These are phyloP conservation scores for Inga laurina DNA, from an alignment of 306 rosid species.

Conservation along the genomic window DNA sequence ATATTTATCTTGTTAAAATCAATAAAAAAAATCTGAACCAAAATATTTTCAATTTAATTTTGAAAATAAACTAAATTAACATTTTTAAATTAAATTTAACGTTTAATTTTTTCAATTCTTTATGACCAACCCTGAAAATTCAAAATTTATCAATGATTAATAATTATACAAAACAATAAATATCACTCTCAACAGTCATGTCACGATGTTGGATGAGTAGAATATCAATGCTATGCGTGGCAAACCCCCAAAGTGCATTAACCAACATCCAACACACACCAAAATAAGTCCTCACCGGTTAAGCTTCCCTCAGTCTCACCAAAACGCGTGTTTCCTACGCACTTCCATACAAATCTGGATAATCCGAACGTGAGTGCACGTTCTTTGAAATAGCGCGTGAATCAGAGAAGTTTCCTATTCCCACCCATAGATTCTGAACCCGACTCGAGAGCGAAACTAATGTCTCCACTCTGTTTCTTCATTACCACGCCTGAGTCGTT, in stretches of 20 bases:
- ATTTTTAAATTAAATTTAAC: too few relatives aligned
- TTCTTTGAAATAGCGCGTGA: background rate
- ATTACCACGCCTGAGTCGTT: background rate
- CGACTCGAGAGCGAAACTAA: background rate
- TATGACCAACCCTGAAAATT: too few relatives aligned
- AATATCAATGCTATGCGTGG: background rate
- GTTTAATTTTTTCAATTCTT: too few relatives aligned
- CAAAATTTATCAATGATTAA: background rate
- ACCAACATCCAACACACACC: background rate
- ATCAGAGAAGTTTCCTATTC: background rate
- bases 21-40: too few relatives aligned
- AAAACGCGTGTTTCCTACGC: background rate
- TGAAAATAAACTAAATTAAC: too few relatives aligned
- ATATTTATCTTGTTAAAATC: background rate
- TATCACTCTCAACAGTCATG: background rate
- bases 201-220: background rate
- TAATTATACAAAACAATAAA: background rate
- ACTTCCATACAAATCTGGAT: background rate
- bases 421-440: conserved; percentile 5
- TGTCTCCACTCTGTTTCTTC: background rate
- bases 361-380: background rate
- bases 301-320: background rate
- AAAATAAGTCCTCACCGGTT: background rate
- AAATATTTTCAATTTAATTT: too few relatives aligned
- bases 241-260: background rate